phyloP scores from a whole-genome alignment of 78 protist genomes.

The Polysphondylium violaceum region DNA sequence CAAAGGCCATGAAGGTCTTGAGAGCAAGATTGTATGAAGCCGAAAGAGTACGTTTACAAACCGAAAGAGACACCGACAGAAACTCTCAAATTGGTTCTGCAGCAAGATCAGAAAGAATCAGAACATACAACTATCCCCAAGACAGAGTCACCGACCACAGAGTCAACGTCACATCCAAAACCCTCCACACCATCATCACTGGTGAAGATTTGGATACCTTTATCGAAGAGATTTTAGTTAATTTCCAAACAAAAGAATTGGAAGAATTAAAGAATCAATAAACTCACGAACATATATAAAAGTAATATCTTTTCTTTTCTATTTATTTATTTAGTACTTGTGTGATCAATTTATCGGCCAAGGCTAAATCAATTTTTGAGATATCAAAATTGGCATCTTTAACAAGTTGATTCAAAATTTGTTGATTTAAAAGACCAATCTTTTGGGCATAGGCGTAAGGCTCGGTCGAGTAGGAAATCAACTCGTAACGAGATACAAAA shows the following conservation, averaged over 20 bases:
- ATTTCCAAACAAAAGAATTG: slow-evolving; percentile 59
- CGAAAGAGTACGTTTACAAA: slow-evolving; percentile 23
- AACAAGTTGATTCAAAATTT: slow-evolving; percentile 21
- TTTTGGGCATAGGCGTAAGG: slow-evolving; percentile 71
- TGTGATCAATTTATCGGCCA: slow-evolving; percentile 60
- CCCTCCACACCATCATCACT: slow-evolving; percentile 35
- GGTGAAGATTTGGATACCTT: slow-evolving; percentile 53
- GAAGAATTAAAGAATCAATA: neutral
- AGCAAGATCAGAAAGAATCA: slow-evolving; percentile 81
- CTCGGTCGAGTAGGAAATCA: slow-evolving; percentile 77
- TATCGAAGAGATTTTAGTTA: slow-evolving; percentile 59
- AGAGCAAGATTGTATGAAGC: slow-evolving; percentile 77
- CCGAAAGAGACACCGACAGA: slow-evolving; percentile 38
- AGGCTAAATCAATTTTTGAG: slow-evolving; percentile 7
- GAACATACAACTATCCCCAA: slow-evolving; percentile 93
- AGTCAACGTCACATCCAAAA: slow-evolving; percentile 36
- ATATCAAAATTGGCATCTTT: slow-evolving; percentile 12
- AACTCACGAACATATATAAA: neutral
- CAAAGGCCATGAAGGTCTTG: slow-evolving; percentile 87
- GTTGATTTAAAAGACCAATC: slow-evolving; percentile 48
- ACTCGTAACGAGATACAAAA: slow-evolving; percentile 71
- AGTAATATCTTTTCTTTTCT: neutral
- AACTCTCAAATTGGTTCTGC: slow-evolving; percentile 82
- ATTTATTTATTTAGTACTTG: slow-evolving; percentile 15
- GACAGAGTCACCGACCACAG: slow-evolving; percentile 96